Evolutionary conservation across 2,329 filamentous ascomycete genomes (phyloP).

Genomic region (Penicillium vulpinum): DNA sequence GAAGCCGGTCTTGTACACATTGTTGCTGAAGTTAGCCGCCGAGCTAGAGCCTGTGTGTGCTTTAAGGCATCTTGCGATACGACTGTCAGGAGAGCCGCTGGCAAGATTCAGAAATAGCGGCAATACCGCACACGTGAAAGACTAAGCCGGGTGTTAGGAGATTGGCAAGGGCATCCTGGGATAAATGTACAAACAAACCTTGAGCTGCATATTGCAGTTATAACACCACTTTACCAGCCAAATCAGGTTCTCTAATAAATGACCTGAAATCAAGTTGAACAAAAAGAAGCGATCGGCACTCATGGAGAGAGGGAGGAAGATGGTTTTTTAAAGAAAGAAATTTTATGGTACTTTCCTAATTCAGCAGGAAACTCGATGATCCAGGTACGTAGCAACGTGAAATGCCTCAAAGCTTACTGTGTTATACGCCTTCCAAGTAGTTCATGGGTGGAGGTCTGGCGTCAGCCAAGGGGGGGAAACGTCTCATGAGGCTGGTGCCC

Average conservation of each 20-base stretch:
- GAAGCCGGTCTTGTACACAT: slow-evolving; percentile 52
- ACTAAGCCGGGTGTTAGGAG: slow-evolving; percentile 7
- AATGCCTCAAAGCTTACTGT: slow-evolving; percentile 5
- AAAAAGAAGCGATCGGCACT: not conserved
- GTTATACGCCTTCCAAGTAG: slow-evolving; percentile 5
- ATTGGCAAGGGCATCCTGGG: not conserved
- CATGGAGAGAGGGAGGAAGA: not conserved
- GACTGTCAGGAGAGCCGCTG: slow-evolving; percentile 15
- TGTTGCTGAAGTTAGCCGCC: slow-evolving; percentile 14
- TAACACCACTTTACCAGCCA: slow-evolving; percentile 1
- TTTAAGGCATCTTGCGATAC: slow-evolving; percentile 23
- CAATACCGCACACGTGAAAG: slow-evolving; percentile 12
- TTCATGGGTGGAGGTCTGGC: not conserved
- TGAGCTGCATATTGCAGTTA: slow-evolving; percentile 20
- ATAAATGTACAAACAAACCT: slow-evolving; percentile 11
- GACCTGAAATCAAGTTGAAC: not conserved
- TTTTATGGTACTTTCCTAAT: slow-evolving; percentile 2
- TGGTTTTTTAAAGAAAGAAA: not conserved
- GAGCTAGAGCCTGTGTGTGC: slow-evolving; percentile 17
- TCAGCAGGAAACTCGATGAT: slow-evolving; percentile 7
- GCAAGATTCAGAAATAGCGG: slow-evolving; percentile 17
- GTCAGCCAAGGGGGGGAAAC: slow-evolving; percentile 4
- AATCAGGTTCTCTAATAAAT: not conserved
- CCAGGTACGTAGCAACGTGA: slow-evolving; percentile 9
- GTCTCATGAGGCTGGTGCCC: slow-evolving; percentile 13